These are phyloP conservation scores for Stachybotrys chartarum DNA, from an alignment of 2,329 filamentous ascomycete species.

Conservation along the genomic window DNA sequence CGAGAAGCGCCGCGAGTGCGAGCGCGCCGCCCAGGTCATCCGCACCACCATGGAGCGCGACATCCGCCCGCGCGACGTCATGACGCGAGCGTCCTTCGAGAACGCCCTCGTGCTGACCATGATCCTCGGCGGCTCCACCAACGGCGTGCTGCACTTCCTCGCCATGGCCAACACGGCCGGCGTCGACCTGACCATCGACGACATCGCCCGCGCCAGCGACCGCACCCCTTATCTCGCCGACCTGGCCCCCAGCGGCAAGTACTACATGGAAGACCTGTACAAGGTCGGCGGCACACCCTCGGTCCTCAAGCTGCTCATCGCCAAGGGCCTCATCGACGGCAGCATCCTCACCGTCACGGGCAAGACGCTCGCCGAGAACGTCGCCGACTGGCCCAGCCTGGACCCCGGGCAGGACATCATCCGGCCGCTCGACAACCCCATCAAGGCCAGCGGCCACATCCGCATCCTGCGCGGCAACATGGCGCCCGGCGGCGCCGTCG, in stretches of 20 bases:
- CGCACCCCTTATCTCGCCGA: conserved; percentile 83
- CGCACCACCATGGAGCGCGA: conserved; percentile 72
- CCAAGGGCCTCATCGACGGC: conserved; percentile 68
- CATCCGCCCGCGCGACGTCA: conserved; percentile 71
- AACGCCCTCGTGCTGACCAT: conserved; percentile 88
- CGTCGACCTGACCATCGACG: conserved; percentile 69
- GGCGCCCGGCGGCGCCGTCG: conserved; percentile 81
- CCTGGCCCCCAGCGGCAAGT: conserved; percentile 74
- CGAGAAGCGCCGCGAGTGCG: conserved; percentile 80
- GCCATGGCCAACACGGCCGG: conserved; percentile 85
- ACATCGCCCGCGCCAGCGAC: conserved; percentile 74
- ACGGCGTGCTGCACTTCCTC: conserved; percentile 81
- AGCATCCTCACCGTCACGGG: conserved; percentile 76
- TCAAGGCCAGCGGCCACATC: conserved; percentile 81
- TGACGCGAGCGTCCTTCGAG: conserved; percentile 76
- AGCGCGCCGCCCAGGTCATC: conserved; percentile 73
- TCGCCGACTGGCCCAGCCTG: conserved; percentile 67
- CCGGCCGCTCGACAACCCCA: conserved; percentile 65
- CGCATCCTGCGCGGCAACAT: conserved; percentile 84
- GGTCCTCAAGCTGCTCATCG: conserved; percentile 79
- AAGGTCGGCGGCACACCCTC: conserved; percentile 78
- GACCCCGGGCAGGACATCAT: conserved; percentile 79
- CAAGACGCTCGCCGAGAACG: conserved; percentile 75
- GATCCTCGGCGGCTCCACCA: conserved; percentile 85
- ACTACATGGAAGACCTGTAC: conserved; percentile 85